A percentile compares a stretch with the other conserved stretches of the same genome.
Conservation (phyloP, 768 basidiomycete species). For the Rhizopogon vinicolor region DNA sequence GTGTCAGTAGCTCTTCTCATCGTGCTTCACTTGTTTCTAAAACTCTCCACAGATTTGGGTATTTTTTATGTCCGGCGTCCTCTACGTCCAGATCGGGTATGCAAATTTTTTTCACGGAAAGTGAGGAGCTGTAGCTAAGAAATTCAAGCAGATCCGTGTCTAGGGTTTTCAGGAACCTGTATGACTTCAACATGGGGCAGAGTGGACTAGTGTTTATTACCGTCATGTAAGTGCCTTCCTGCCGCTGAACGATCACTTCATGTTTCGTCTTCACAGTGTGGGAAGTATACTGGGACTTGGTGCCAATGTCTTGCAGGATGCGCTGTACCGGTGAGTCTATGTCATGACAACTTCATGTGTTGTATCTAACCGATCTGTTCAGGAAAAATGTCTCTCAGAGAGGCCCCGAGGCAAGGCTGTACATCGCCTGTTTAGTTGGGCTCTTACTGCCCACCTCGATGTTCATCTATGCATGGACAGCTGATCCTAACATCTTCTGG, state of each 20-base stretch:
- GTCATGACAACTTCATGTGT: background rate
- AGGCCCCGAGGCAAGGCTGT: conserved; percentile 56
- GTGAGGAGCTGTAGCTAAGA: background rate
- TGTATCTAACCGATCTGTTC: conserved; percentile 23
- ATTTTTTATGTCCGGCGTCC: conserved; percentile 69
- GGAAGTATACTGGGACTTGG: conserved; percentile 44
- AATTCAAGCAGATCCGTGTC: conserved; percentile 41
- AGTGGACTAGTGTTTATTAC: conserved; percentile 56
- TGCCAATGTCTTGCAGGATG: conserved; percentile 42
- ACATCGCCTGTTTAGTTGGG: conserved; percentile 48
- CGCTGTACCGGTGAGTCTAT: conserved; percentile 37
- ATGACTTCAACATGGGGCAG: conserved; percentile 57
- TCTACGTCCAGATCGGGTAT: conserved; percentile 62
- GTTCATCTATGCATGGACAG: conserved; percentile 72
- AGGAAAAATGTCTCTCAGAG: conserved; percentile 21
- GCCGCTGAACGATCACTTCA: background rate
- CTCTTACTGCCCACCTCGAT: conserved; percentile 50
- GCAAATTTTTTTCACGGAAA: background rate
- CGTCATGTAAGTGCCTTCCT: conserved; percentile 39
- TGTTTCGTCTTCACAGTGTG: conserved; percentile 31
- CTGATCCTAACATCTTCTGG: conserved; percentile 52
- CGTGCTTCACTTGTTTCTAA: background rate
- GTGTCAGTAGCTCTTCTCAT: conserved; percentile 37
- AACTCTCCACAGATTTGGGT: conserved; percentile 49
- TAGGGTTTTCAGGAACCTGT: conserved; percentile 49